These are phyloP conservation scores for Raddia guianensis DNA, from an alignment of 176 grass and related monocot species.

Conservation along the genomic window DNA sequence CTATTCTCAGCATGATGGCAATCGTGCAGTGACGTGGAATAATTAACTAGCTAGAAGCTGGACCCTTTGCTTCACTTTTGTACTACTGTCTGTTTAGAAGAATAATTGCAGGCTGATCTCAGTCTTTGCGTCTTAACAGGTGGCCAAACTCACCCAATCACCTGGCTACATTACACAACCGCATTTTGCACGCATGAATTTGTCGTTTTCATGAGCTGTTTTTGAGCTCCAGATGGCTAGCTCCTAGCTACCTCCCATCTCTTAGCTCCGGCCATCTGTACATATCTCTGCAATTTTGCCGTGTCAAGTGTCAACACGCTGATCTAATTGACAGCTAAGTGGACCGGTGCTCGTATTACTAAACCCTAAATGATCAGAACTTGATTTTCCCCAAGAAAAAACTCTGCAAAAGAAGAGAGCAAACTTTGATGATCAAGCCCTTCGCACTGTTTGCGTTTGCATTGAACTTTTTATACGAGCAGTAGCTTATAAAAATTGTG, in stretches of 20 bases:
- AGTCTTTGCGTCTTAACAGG: slow-evolving; percentile 35
- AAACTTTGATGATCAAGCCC: neutral
- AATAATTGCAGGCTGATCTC: slow-evolving; percentile 12
- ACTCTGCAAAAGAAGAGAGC: too few species aligned
- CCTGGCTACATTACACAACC: neutral
- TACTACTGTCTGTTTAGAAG: neutral
- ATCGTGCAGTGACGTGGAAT: slow-evolving; percentile 23
- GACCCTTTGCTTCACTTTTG: slow-evolving; percentile 6
- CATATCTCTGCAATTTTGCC: neutral
- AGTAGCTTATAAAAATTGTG: neutral
- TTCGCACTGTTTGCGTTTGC: neutral
- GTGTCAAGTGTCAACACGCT: neutral
- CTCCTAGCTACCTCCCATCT: neutral
- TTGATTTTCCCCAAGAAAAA: too few species aligned
- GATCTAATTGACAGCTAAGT: neutral
- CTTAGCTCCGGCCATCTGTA: neutral
- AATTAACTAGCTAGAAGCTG: neutral
- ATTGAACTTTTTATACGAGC: neutral
- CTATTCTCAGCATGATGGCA: slow-evolving; percentile 37
- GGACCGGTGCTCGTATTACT: neutral
- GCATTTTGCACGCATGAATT: neutral
- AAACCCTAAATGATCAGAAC: neutral
- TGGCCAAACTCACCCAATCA: slow-evolving; percentile 55
- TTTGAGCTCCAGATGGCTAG: neutral
- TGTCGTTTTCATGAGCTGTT: slow-evolving; percentile 20